Conservation (phyloP, 1,284 basidiomycete genomes). For the Ustilago curta region DNA sequence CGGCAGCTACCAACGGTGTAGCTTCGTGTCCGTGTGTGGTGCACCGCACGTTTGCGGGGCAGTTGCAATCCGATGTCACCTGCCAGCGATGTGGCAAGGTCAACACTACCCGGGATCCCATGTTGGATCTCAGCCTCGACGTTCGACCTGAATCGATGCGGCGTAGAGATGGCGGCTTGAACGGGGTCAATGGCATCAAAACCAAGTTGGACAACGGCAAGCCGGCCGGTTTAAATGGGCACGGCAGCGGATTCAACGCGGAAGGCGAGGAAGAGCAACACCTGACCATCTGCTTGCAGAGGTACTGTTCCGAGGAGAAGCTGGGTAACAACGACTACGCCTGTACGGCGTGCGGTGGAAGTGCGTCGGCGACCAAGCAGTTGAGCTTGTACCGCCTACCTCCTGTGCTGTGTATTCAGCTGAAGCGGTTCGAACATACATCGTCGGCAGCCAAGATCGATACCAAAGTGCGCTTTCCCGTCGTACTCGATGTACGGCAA, state of each 20-base stretch:
- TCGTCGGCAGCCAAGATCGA: conserved; percentile 80
- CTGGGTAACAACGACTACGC: conserved; percentile 70
- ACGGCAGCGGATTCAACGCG: background rate
- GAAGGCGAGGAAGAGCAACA: conserved; percentile 57
- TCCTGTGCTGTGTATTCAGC: conserved; percentile 90
- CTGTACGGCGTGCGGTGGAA: conserved; percentile 71
- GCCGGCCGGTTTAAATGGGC: conserved; percentile 8
- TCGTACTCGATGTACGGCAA: conserved; percentile 85
- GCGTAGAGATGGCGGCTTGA: conserved; percentile 10
- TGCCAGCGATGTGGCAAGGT: conserved; percentile 81
- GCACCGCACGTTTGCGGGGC: conserved; percentile 89
- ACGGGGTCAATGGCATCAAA: conserved; percentile 27
- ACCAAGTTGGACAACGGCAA: conserved; percentile 19
- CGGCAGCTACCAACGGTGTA: conserved; percentile 29
- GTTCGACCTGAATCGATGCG: conserved; percentile 70
- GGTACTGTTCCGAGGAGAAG: conserved; percentile 64
- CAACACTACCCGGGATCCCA: conserved; percentile 85
- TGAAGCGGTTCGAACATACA: conserved; percentile 95
- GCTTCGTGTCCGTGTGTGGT: conserved; percentile 85
- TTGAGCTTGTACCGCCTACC: conserved; percentile 86
- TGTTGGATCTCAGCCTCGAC: conserved; percentile 91
- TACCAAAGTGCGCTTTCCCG: conserved; percentile 83
- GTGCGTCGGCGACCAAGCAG: conserved; percentile 74
- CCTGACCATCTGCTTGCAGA: conserved; percentile 52
- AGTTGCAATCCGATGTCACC: conserved; percentile 86